These are phyloP conservation scores for Acanthamoeba triangularis DNA, from an alignment of 208 protist species.

Conservation along the genomic window DNA sequence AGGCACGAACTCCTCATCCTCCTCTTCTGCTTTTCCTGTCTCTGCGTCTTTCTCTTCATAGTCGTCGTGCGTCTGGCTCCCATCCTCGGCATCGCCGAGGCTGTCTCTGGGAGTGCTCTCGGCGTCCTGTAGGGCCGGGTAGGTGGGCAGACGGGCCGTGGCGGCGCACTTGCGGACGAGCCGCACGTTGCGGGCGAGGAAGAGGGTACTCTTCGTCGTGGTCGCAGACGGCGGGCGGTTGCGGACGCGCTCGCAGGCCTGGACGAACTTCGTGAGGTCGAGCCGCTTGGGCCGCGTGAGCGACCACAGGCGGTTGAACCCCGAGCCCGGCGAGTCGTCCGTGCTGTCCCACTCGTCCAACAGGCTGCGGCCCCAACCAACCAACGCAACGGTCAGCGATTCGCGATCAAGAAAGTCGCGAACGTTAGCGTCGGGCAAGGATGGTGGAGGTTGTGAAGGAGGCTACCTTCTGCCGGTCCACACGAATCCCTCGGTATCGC, in stretches of 20 bases:
- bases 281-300: background rate
- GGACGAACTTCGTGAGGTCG: background rate
- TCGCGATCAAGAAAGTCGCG: background rate
- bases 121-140: background rate
- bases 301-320: background rate
- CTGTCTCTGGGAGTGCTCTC: background rate
- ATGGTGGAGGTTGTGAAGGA: too few species aligned
- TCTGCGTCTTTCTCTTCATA: background rate
- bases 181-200: background rate
- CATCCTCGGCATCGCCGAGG: background rate
- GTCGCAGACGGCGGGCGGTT: background rate
- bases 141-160: background rate
- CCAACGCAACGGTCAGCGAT: background rate
- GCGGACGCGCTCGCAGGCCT: background rate
- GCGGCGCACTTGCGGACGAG: background rate
- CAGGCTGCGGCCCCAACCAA: background rate
- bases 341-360: conserved; percentile 15
- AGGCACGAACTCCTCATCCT: background rate
- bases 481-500: background rate
- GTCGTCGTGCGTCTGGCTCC: background rate
- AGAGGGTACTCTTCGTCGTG: background rate
- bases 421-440: background rate
- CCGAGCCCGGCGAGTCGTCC: background rate
- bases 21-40: background rate
- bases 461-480: conserved; percentile 3